phyloP scores from a whole-genome alignment of 2,329 filamentous ascomycete genomes.

The Pyricularia grisea region DNA sequence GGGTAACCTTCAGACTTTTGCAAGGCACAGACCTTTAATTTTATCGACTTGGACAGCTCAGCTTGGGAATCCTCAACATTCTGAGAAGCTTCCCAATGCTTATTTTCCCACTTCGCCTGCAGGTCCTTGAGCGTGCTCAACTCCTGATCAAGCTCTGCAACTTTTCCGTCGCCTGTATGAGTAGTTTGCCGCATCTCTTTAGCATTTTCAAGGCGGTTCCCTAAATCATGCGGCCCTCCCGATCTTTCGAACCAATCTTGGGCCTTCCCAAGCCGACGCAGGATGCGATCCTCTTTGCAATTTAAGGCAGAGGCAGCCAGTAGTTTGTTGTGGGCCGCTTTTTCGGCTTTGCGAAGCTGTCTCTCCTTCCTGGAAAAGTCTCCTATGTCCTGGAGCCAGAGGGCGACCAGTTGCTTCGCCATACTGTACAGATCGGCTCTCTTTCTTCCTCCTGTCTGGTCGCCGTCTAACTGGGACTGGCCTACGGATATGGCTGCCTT shows the following conservation, averaged over 20 bases:
- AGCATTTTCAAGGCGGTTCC: not conserved
- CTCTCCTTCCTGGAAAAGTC: not conserved
- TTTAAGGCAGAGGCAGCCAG: not conserved
- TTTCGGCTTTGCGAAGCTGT: not conserved
- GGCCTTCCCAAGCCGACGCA: not conserved
- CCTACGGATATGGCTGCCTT: not conserved
- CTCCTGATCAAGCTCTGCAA: not conserved
- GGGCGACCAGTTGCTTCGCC: not conserved
- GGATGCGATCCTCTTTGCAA: not conserved
- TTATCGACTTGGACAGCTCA: not conserved
- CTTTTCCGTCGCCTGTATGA: not conserved
- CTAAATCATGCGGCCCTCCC: not conserved
- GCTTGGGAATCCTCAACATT: not conserved
- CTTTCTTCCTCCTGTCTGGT: not conserved
- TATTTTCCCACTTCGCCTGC: not conserved
- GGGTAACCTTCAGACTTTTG: not conserved
- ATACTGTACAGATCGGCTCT: not conserved
- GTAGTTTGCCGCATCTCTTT: not conserved
- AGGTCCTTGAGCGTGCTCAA: not conserved
- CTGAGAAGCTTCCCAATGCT: not conserved
- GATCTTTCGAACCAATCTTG: not conserved
- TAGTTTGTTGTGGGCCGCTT: not conserved
- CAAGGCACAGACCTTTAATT: not conserved
- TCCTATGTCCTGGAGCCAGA: not conserved
- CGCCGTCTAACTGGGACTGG: not conserved